phyloP scores from a whole-genome alignment of 2,329 filamentous ascomycete genomes.

The Fusarium cyanostomum region DNA sequence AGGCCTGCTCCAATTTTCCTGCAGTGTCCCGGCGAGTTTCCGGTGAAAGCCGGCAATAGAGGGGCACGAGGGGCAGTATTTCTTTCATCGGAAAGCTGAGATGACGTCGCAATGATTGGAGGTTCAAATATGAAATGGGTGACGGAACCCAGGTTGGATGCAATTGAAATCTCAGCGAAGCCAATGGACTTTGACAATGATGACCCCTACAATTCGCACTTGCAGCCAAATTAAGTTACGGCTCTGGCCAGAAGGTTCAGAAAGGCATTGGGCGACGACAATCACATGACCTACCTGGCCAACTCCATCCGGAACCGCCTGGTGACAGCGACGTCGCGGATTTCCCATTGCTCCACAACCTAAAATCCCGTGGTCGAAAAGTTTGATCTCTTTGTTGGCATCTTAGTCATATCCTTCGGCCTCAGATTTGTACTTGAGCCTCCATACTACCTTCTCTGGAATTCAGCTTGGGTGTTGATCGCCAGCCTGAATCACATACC shows the following conservation, averaged over 20 bases:
- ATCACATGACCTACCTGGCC: constrained; percentile 38
- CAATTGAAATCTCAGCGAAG: constrained; percentile 2
- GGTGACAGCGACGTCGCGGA: constrained; percentile 10
- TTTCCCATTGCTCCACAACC: constrained; percentile 36
- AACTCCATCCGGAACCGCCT: constrained; percentile 9
- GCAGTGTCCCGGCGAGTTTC: constrained; percentile 31
- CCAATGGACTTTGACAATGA: constrained; percentile 2
- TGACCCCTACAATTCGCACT: constrained; percentile 16
- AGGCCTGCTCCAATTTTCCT: constrained; percentile 36
- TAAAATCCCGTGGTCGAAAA: constrained; percentile 39
- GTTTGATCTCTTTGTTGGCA: constrained; percentile 32
- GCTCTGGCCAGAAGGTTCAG: constrained; percentile 12
- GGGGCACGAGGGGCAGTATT: constrained; percentile 32
- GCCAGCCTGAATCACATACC: constrained; percentile 36
- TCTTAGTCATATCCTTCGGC: constrained; percentile 30
- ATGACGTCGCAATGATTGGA: constrained; percentile 33
- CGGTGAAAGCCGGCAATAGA: constrained; percentile 41
- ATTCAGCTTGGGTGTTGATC: constrained; percentile 22
- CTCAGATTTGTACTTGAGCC: background rate
- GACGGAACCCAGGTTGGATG: background rate
- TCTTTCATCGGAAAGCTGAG: constrained; percentile 9
- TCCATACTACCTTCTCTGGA: constrained; percentile 2
- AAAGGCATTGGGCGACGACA: constrained; percentile 1
- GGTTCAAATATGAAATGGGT: background rate
- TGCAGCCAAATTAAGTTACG: constrained; percentile 20